Percentiles rank a stretch among this genome's conserved stretches.
phyloP scores from a whole-genome alignment of 169 alveolate genomes.

The Babesia bigemina region DNA sequence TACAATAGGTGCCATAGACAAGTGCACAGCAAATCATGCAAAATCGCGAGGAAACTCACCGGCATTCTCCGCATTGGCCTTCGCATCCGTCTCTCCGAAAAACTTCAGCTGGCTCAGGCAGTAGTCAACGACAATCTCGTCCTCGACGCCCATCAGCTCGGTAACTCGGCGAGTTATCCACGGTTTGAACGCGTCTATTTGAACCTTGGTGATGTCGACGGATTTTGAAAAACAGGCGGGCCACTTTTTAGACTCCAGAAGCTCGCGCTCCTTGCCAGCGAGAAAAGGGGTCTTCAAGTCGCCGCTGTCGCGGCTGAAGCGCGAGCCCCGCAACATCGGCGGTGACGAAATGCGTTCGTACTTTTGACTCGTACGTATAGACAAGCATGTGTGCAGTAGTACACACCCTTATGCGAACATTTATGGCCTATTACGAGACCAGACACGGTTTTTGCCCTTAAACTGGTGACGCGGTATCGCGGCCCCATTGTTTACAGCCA shows the following conservation, averaged over 20 bases:
- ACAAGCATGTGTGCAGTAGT: neutral
- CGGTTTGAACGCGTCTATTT: conserved; percentile 71
- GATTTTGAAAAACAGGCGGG: conserved; percentile 69
- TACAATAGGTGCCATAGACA: neutral
- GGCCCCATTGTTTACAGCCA: neutral
- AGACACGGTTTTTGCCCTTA: neutral
- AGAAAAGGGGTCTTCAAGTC: conserved; percentile 73
- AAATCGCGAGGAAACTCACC: conserved; percentile 11
- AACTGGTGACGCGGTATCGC: neutral
- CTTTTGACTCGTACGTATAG: neutral
- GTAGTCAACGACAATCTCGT: conserved; percentile 76
- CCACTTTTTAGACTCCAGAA: conserved; percentile 76
- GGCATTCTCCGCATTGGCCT: conserved; percentile 62
- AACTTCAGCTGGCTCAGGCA: conserved; percentile 74
- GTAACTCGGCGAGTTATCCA: conserved; percentile 76
- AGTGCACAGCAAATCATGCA: neutral
- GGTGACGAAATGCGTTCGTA: too few relatives aligned
- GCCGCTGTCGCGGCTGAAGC: conserved; percentile 66
- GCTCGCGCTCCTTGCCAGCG: conserved; percentile 77
- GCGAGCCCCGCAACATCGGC: conserved; percentile 44
- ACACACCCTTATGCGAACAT: neutral
- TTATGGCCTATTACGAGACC: neutral
- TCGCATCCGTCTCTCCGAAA: conserved; percentile 71
- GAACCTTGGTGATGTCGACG: conserved; percentile 73
- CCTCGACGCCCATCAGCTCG: conserved; percentile 81